Evolutionary conservation across 192 early-diverging fungal species (phyloP), one percentile per base, ranked within the genome.

Genomic region (Polychytrium aggregatum): DNA sequence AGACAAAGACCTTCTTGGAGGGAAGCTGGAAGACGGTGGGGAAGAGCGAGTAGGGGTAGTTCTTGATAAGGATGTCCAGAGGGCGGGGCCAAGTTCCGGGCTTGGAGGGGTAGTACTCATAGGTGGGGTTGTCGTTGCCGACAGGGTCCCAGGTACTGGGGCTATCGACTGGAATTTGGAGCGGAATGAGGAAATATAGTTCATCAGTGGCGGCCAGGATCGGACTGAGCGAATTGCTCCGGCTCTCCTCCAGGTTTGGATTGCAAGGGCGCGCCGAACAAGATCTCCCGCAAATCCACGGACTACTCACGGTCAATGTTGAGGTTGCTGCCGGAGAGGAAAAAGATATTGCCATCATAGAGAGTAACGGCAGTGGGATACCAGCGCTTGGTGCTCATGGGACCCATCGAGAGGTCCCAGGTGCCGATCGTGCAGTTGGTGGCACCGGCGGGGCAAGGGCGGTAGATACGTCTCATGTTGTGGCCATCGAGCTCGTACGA

Each of bases 281-380:
- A n/a, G n/a, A 37, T n/a, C 26, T 30, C 9, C 17, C 22, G 26
- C 30, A 55, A 50, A n/a, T 29, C 22, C 6, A 4, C 5, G 18
- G 40, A 24, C 17, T 4, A 41, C 5, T 5, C 40, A 8, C 40
- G 35, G 0, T 49, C 28, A 48, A 48, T 43, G 44, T 41, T 37
- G n/a, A 60, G 16, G 58, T 60, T 52, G 22, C 40, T 61, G 10
- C 59, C 59, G 16, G 22, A n/a, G 18, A 54, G 35, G 36, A 63
- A 60, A 20, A 63, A 34, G 37, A 45, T 26, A 11, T 4, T 10
- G 2, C 45, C 54, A 29, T 44, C 52, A 0, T 17, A 28, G 33
- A 53, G 42, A 16, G 60, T 67, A 13, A 67, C 39, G 4, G 65
- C 60, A 31, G 59, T 66, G 4, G 67, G 67, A 49, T 70, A 70